Base-by-base conservation (phyloP, 208 protist species). In the Trypanosoma melophagium region DNA sequence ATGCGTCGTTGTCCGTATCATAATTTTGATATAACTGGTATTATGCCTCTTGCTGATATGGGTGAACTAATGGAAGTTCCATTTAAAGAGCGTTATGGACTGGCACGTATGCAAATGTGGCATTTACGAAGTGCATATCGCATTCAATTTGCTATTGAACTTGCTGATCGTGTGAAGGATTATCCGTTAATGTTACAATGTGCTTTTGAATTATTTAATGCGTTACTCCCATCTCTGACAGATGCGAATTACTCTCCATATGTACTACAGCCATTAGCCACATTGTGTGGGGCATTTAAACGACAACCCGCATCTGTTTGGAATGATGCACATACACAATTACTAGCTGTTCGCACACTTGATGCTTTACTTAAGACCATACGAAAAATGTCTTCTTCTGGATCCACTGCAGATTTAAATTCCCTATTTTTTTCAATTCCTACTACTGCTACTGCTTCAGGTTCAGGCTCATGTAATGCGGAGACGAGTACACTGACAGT, bases 251-350 rank as follows among this genome's bases (percentile, higher is more conserved):
- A 71, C 49, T 81, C 54, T 69, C 54, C 74, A 17, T 64, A 79
- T 44, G 74, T 86, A 12, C 50, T 91, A n/a, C 71, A 68, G 12
- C 83, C 87, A 7, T 76, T 95, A 3, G 79, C 87, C 8, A 76
- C 83, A 22, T 69, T 95, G 28, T 90, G 81, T 60, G 70, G 76
- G 28, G 76, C 58, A n/a, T 40, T 85, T n/a, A 14, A 79, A 47
- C 59, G 44, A 7, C 59, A 70, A 14, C 57, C 62, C 1, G 21
- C 7, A 9, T 60, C 65, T 53, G 60, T 76, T 31, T 93, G 86
- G 86, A 71, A 42, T 41, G 86, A 92, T 41, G 75, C 76, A 7
- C 51, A 74, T 12, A 71, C 90, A 60, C 89, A 95, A 76, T 72
- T 83, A 44, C 74, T 95, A 14, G 84, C 89, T 7, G 73, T 81